Evolutionary conservation across 2,329 filamentous ascomycete species (phyloP).

Genomic region (Blastomyces parvus): DNA sequence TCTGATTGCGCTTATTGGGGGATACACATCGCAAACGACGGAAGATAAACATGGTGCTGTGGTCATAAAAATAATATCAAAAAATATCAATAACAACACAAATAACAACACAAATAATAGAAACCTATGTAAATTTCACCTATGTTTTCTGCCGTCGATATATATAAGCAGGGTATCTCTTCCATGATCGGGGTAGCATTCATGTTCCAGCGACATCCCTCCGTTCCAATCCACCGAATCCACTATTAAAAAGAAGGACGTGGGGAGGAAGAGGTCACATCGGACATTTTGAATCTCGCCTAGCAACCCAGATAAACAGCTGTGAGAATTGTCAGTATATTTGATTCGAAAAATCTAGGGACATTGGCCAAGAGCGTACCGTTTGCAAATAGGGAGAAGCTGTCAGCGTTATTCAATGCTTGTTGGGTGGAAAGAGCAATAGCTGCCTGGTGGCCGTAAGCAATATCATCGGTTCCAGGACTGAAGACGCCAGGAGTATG

Average conservation of each 20-base stretch:
- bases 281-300: background rate
- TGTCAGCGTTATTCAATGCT: constrained; percentile 57
- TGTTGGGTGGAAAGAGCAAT: constrained; percentile 38
- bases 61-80: background rate
- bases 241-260: background rate
- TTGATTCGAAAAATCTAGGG: background rate
- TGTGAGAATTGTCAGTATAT: constrained; percentile 4
- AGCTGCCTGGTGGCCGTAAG: constrained; percentile 47
- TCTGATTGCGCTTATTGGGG: background rate
- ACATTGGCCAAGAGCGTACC: constrained; percentile 21
- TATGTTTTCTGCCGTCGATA: background rate
- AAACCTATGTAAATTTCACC: background rate
- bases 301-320: constrained; percentile 12
- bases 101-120: background rate
- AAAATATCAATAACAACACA: background rate
- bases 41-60: background rate
- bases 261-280: background rate
- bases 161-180: background rate
- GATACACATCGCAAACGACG: background rate
- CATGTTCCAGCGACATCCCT: background rate
- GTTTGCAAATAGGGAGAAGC: constrained; percentile 47
- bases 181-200: background rate
- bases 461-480: constrained; percentile 51
- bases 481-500: constrained; percentile 47
- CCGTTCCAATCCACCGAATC: background rate